Evolutionary conservation across 2,329 filamentous ascomycete genomes (phyloP).

Genomic region (Colletotrichum cuscutae): DNA sequence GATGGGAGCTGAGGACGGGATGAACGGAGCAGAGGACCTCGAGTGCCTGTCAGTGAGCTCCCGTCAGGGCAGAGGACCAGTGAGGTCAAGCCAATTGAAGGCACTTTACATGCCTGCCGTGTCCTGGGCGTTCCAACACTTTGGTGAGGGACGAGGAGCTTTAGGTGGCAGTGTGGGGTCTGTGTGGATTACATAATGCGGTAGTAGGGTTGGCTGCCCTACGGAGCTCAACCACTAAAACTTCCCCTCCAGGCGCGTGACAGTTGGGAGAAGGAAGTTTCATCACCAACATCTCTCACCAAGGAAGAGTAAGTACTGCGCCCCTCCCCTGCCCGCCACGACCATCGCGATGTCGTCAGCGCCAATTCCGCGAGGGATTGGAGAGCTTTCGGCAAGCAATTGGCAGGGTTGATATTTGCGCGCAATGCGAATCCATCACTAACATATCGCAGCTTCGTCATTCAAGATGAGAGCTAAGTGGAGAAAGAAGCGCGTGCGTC

Average conservation of each 20-base stretch:
- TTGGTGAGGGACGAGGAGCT: not conserved
- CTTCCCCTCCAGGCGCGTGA: constrained; percentile 17
- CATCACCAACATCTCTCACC: constrained; percentile 38
- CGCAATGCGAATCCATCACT: not conserved
- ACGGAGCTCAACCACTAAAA: constrained; percentile 33
- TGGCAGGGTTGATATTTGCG: not conserved
- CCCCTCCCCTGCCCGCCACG: not conserved
- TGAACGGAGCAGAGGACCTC: not conserved
- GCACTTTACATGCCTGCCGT: not conserved
- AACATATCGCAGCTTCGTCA: constrained; percentile 38
- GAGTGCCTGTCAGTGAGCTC: no score
- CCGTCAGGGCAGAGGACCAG: not conserved
- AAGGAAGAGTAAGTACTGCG: constrained; percentile 35
- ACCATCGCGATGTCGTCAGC: not conserved
- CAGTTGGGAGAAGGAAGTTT: constrained; percentile 21
- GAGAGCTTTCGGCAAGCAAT: not conserved
- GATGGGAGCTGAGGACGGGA: not conserved
- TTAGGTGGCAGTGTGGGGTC: not conserved
- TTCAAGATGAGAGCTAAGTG: constrained; percentile 93
- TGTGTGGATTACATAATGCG: constrained; percentile 19
- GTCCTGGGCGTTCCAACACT: not conserved
- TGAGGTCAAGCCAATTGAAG: not conserved
- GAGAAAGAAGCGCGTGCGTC: constrained; percentile 99
- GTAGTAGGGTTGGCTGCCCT: constrained; percentile 36
- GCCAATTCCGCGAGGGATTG: not conserved